Base-by-base conservation (phyloP, 176 grass and related monocot genomes). In the Luzula sylvatica region DNA sequence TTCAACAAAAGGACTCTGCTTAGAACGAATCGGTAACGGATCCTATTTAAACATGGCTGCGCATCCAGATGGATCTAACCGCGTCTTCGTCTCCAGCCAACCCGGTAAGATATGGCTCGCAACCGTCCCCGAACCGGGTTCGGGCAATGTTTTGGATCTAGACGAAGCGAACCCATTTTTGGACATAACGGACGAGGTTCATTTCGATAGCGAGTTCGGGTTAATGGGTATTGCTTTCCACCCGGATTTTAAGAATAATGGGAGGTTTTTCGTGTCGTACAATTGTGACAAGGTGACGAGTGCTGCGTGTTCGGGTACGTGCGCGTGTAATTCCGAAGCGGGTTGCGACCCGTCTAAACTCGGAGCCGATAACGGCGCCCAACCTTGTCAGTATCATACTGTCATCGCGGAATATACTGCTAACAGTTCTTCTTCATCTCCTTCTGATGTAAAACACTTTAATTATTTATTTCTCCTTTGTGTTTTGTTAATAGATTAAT, bases 151-250 rank as follows among this genome's bases (percentile, higher is more conserved):
- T 46, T 49, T 88, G 18, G 62, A 76, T 23, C 35, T 85, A 16
- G 80, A 88, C n/a, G 77, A 76, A 23, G 66, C 53, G 2, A 78
- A 70, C 44, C 83, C 84, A 15, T 95, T 95, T 74, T 71, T 95
- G 53, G 83, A 95, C 66, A 61, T 95, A 73, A 85, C 77, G n/a
- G 84, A 95, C 67, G 71, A 86, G 58, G 84, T 95, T 20, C 63
- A 88, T 50, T 67, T 52, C 0, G 83, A 88, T 73, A 78, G 76
- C 15, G n/a, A 74, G 53, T 78, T 88, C 66, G 90, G 90, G 16
- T 68, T 95, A 49, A 82, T 95, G 84, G 80, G 90, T 8, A 57
- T 95, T 29, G 80, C 84, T 35, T 95, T 88, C 57, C 90, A 95
- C 68, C 84, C 80, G 13, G 81, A 88, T 53, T 95, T 83, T 3